These are phyloP conservation scores for Zygoascus hellenicus DNA, from an alignment of 1,139 yeast species.

Conservation along the genomic window DNA sequence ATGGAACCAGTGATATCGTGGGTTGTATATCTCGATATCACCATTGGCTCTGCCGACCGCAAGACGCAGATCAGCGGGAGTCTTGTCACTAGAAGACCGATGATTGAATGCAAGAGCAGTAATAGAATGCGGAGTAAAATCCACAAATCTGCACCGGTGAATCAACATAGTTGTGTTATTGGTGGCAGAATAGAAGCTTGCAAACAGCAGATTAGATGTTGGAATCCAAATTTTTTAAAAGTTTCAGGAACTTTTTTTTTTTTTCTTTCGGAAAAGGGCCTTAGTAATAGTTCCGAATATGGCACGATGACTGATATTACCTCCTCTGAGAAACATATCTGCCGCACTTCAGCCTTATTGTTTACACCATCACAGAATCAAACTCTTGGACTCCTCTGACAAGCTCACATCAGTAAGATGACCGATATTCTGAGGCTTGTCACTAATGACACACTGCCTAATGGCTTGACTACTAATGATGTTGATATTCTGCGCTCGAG, in stretches of 20 bases:
- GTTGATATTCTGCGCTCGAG: slow-evolving; percentile 20
- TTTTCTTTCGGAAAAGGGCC: neutral
- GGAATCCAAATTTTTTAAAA: neutral
- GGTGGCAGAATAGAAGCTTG: no score
- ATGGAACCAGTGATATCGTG: slow-evolving; percentile 54
- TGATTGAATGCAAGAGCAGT: slow-evolving; percentile 81
- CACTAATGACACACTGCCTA: slow-evolving; percentile 14
- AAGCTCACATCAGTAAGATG: neutral
- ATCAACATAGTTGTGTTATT: slow-evolving; percentile 49
- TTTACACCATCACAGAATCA: neutral
- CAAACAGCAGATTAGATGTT: no score
- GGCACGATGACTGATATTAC: no score
- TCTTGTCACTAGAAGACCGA: slow-evolving; percentile 43
- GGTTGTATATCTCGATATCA: slow-evolving; percentile 95
- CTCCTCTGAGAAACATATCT: no score
- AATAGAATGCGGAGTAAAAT: slow-evolving; percentile 78
- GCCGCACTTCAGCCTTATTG: neutral
- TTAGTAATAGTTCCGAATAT: neutral
- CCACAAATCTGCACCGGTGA: slow-evolving; percentile 91
- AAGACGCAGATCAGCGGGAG: slow-evolving; percentile 62
- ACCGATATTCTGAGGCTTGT: slow-evolving; percentile 6
- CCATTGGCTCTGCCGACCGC: slow-evolving; percentile 96
- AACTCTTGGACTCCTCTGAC: no score
- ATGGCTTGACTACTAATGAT: slow-evolving; percentile 20
- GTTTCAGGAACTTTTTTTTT: slow-evolving; percentile 3